Base-by-base conservation (phyloP, 495 filamentous ascomycete genomes). In the Penicillium silybi region DNA sequence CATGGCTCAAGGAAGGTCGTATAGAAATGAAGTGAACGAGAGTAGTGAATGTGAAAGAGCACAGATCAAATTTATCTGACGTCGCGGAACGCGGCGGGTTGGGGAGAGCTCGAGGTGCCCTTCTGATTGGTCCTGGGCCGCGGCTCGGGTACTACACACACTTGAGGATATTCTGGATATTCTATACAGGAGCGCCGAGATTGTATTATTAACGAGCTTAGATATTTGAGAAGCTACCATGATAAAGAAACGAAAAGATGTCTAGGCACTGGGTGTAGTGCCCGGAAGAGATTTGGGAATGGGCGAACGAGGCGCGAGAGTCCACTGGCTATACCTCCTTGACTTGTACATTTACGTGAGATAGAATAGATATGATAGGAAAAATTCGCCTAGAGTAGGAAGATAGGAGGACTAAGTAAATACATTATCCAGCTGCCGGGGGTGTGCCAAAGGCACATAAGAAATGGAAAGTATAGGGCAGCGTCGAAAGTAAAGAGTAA, bases 381-480 rank as follows among this genome's bases (percentile, higher is more conserved):
- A 32, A 32, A 3, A 32, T 32, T 32, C 52, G 41, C 46, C 47
- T 50, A 48, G 39, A 48, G 37, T 18, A 25, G 35, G 32, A 62
- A 61, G 54, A 66, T 58, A 62, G 60, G 61, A 61, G 63, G 60
- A 73, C 66, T 71, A 70, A 61, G 59, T 73, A 74, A 63, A 74
- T 71, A 72, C 69, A 74, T 74, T 71, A 73, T 69, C 66, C 68
- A 69, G 67, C 66, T 73, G 64, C 53, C 65, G 64, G 25, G n/a
- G 25, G n/a, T 32, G 40, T 62, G 64, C 61, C 57, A 54, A 49
- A 64, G 62, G 57, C 58, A 70, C 63, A 61, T 57, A 46, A 63
- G 57, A 66, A 61, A 60, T n/a, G 63, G 58, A 55, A 58, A 61
- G 57, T 39, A 58, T 20, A 50, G 47, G 57, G 59, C 53, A 47